Base-by-base conservation (phyloP, 768 basidiomycete species). In the Coprinopsis cinerea region DNA sequence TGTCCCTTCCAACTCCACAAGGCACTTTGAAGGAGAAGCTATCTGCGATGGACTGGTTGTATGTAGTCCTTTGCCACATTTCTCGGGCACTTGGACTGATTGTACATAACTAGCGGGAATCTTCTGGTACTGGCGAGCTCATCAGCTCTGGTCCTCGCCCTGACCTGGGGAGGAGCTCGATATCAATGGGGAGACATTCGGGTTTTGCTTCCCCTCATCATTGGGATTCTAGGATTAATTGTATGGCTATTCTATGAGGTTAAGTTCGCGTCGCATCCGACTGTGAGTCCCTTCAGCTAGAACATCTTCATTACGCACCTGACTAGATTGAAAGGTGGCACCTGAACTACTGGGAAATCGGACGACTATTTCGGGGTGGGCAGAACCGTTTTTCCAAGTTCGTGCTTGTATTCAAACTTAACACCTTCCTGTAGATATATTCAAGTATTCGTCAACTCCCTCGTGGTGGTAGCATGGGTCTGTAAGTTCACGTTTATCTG, bases 121-220 rank as follows among this genome's bases (percentile, higher is more conserved):
- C 34, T 68, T 3, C 55, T 77, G 5, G 55, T 77, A 5, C 63
- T 76, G 7, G 56, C 60, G 1, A 58, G 64, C 15, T 63, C 74
- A 1, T 59, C 58, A 1, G 55, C 66, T 1, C 53, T 49, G 14
- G 62, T 72, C 20, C 57, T 77, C 28, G 76, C 56, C 0, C 58
- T 81, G 2, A 77, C 74, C 1, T 79, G 74, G 74, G 79, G 70
- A 27, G 78, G 79, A 1, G 59, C 69, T 26, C 49, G 54, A 0
- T 71, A 64, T 49, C 54, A 71, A 1, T 81, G 79, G 79, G 32
- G 48, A 4, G 71, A 70, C 0, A 59, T 57, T 11, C 54, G 51
- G 1, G 67, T 78, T n/a, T 64, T 80, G 7, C 66, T 66, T 1
- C 76, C 78, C 0, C 62, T 81, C 1, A 57, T 72, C 24, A 22